Evolutionary conservation across 2,329 filamentous ascomycete genomes (phyloP).

Genomic region (Fusarium heterosporum): DNA sequence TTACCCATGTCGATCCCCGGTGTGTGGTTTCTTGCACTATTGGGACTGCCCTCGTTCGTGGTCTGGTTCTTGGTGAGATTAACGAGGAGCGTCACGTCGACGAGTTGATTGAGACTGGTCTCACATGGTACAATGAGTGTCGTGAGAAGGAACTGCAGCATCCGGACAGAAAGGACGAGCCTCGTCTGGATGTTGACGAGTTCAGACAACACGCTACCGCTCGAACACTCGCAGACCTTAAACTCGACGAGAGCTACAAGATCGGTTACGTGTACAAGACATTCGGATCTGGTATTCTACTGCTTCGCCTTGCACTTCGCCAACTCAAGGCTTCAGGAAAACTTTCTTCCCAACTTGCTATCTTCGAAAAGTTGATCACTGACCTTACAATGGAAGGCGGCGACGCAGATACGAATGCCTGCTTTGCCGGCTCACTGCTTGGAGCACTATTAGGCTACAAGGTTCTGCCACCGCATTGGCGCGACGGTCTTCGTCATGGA

Average conservation of each 20-base stretch:
- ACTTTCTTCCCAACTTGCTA: conserved; percentile 34
- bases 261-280: conserved; percentile 68
- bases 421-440: conserved; percentile 62
- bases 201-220: conserved; percentile 56
- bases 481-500: conserved; percentile 58
- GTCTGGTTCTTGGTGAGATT: conserved; percentile 60
- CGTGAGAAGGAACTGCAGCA: conserved; percentile 38
- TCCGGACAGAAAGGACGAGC: conserved; percentile 46
- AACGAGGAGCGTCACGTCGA: conserved; percentile 55
- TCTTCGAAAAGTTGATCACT: conserved; percentile 62
- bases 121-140: conserved; percentile 53
- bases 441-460: conserved; percentile 62
- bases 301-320: conserved; percentile 58
- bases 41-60: conserved; percentile 59
- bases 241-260: conserved; percentile 58
- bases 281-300: conserved; percentile 60
- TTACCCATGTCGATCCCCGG: conserved; percentile 64
- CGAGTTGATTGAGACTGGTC: conserved; percentile 54
- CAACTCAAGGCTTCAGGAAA: conserved; percentile 37
- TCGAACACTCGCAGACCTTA: conserved; percentile 53
- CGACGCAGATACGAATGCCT: conserved; percentile 67
- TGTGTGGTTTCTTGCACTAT: conserved; percentile 63
- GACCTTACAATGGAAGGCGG: conserved; percentile 64
- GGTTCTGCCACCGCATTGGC: conserved; percentile 61
- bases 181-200: conserved; percentile 55